Evolutionary conservation across 805 yeast genomes (phyloP).

Genomic region (Candida ortonii): DNA sequence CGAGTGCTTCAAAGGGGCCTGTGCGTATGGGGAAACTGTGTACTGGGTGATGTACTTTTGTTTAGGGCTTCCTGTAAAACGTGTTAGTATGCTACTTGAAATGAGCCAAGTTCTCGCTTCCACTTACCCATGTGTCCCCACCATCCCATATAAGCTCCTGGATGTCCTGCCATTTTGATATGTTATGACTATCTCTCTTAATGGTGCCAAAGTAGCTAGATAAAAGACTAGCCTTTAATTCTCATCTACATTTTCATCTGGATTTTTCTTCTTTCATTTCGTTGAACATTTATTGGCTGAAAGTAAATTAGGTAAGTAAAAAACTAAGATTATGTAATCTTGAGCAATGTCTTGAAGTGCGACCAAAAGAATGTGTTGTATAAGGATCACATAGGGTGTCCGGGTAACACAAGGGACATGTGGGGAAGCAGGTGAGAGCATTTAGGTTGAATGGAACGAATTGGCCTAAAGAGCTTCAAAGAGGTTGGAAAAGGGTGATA

Average conservation of each 20-base stretch:
- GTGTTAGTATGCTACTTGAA: constrained; percentile 3
- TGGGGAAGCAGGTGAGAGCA: too few relatives aligned
- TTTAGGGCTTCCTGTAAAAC: constrained; percentile 55
- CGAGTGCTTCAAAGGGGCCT: constrained; percentile 85
- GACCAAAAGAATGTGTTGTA: too few relatives aligned
- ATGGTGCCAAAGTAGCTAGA: constrained; percentile 3
- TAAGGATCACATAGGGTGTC: too few relatives aligned
- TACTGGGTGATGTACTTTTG: constrained; percentile 86
- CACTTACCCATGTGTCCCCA: constrained; percentile 83
- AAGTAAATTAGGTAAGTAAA: too few relatives aligned
- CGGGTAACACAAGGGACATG: too few relatives aligned
- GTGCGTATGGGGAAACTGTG: constrained; percentile 91
- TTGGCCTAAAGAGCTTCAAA: too few relatives aligned
- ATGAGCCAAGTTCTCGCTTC: background rate
- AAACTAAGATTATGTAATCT: constrained; percentile 1
- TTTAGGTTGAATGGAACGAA: too few relatives aligned
- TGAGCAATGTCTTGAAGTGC: too few relatives aligned
- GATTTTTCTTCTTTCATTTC: constrained; percentile 5
- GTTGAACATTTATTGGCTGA: constrained; percentile 6
- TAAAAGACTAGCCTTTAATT: background rate
- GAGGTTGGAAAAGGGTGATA: too few relatives aligned
- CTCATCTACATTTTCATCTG: background rate
- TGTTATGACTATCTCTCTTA: too few relatives aligned
- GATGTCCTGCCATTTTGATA: constrained; percentile 65
- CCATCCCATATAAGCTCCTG: constrained; percentile 92